These are phyloP conservation scores for Entamoeba histolytica DNA, from an alignment of 208 protist genomes.

Conservation along the genomic window DNA sequence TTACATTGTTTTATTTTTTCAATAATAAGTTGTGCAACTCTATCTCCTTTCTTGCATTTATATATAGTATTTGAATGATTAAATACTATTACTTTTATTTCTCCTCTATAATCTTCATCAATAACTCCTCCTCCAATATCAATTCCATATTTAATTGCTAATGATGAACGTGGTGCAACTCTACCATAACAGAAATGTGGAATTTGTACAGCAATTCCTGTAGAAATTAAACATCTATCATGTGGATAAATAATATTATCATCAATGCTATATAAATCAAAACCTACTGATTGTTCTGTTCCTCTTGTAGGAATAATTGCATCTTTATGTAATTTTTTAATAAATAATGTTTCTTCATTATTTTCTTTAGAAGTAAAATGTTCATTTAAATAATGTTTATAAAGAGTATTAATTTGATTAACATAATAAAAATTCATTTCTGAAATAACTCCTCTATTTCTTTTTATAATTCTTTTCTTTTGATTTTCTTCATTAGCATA, in stretches of 20 bases:
- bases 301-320: too few species aligned
- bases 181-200: background rate
- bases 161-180: conserved; percentile 1
- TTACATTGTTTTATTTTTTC: background rate
- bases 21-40: conserved; percentile 7
- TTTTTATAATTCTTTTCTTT: too few species aligned
- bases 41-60: background rate
- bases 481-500: too few species aligned
- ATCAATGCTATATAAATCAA: background rate
- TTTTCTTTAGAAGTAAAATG: too few species aligned
- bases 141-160: conserved; percentile 1
- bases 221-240: background rate
- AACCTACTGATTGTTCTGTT: background rate
- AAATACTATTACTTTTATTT: conserved; percentile 9
- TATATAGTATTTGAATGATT: background rate
- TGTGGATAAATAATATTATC: background rate
- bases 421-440: too few species aligned
- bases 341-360: too few species aligned
- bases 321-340: background rate
- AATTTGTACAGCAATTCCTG: background rate
- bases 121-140: conserved; percentile 4
- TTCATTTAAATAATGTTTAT: too few species aligned
- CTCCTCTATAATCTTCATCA: conserved; percentile 9
- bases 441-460: too few species aligned
- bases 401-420: too few species aligned